Percentiles rank a stretch among this genome's conserved stretches.
Evolutionary conservation across 257 asterid species (phyloP).

Genomic region (Gardenia jasminoides): DNA sequence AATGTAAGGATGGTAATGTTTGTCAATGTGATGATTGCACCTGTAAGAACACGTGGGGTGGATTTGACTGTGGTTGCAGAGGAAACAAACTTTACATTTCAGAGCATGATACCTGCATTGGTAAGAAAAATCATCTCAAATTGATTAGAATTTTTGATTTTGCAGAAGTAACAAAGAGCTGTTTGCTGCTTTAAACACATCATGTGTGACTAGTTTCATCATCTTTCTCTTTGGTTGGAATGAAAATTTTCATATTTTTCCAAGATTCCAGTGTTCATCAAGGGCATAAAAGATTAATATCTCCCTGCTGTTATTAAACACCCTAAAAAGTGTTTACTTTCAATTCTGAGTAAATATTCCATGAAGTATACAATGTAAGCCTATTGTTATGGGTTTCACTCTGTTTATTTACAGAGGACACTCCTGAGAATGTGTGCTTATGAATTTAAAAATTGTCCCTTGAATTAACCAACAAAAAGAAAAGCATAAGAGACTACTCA

Average conservation of each 20-base stretch:
- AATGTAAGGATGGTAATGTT: conserved; percentile 63
- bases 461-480: background rate
- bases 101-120: conserved; percentile 86
- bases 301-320: too few species aligned
- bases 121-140: conserved; percentile 30
- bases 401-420: background rate
- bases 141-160: background rate
- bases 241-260: background rate
- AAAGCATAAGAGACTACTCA: background rate
- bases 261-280: background rate
- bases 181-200: background rate
- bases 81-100: conserved; percentile 68
- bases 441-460: too few species aligned
- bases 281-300: background rate
- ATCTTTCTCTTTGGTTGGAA: background rate
- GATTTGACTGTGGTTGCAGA: conserved; percentile 64
- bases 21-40: conserved; percentile 86
- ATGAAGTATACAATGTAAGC: background rate
- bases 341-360: background rate
- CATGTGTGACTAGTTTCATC: background rate
- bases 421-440: background rate
- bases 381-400: background rate
- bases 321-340: background rate
- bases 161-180: background rate
- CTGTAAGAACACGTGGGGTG: conserved; percentile 85